Evolutionary conservation across 208 protist species (phyloP).

Genomic region (Hexamita inflata): DNA sequence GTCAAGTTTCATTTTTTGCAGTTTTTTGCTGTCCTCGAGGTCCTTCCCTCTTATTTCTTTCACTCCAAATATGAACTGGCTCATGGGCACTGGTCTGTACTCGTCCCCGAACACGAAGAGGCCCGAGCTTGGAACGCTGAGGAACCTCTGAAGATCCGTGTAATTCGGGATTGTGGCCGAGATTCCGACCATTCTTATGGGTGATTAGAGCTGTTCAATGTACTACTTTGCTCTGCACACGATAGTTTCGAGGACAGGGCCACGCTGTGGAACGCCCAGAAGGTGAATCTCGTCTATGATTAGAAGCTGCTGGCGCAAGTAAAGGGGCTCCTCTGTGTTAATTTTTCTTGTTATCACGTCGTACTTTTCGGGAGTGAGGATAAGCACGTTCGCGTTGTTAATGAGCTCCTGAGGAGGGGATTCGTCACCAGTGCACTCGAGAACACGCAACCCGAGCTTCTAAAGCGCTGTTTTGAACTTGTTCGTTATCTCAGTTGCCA

Average conservation of each 20-base stretch:
- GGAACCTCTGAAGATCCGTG: constrained; percentile 85
- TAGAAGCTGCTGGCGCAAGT: constrained; percentile 60
- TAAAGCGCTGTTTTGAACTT: constrained; percentile 73
- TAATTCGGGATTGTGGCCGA: constrained; percentile 98
- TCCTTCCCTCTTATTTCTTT: constrained; percentile 45
- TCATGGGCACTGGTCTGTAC: constrained; percentile 86
- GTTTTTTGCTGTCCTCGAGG: too few relatives aligned
- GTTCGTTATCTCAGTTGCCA: constrained; percentile 85
- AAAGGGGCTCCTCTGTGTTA: constrained; percentile 67
- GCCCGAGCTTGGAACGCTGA: constrained; percentile 70
- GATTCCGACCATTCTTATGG: constrained; percentile 74
- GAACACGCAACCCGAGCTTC: constrained; percentile 47
- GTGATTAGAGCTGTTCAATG: constrained; percentile 66
- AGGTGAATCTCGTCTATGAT: constrained; percentile 97
- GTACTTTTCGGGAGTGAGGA: constrained; percentile 98
- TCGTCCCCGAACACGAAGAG: constrained; percentile 79
- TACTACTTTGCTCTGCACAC: constrained; percentile 82
- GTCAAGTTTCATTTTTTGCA: too few relatives aligned
- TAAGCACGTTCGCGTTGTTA: constrained; percentile 83
- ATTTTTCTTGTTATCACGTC: constrained; percentile 95
- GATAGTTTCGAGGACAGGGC: constrained; percentile 86
- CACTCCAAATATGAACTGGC: constrained; percentile 80
- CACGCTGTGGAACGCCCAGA: constrained; percentile 85
- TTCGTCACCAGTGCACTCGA: constrained; percentile 96
- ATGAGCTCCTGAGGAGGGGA: constrained; percentile 83